Base-by-base conservation (phyloP, 495 filamentous ascomycete genomes). In the Chaetomium fimeti region DNA sequence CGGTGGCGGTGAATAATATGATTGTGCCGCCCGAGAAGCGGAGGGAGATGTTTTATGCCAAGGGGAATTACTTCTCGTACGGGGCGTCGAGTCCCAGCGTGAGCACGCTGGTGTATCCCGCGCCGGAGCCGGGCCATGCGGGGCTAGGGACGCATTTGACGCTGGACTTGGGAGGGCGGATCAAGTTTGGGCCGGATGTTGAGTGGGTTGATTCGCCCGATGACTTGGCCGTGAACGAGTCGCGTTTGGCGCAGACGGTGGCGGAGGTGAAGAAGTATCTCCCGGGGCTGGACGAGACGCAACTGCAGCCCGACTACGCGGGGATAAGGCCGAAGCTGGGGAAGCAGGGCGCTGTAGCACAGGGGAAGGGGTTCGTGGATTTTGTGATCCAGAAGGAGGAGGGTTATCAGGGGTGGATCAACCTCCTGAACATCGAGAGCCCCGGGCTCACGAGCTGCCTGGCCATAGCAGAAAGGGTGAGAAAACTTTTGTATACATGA, bases 41-140 rank as follows among this genome's bases (percentile, higher is more conserved):
- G 57, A 74, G 78, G 18, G 83, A 75, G 15, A 83, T 91, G 4
- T 89, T 84, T 75, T 98, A 89, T 77, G 94, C 93, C 29, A 98
- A 98, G 78, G 94, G 94, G 0, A 92, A 91, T 13, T 98, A 98
- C 78, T 97, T 93, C 78, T 91, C 90, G 38, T 97, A 97, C 77
- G 74, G 82, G 3, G 77, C 85, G 0, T 83, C 87, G 4, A 68
- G 66, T 0, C 93, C 91, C 6, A 80, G 78, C 16, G 88, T 95
- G 2, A 77, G 73, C 9, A 93, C 89, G 1, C 84, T 98, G 3
- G 77, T 98, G 24, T 98, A 98, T 71, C 94, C 94, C 2, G 91
- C 88, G 0, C 91, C 92, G 0, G 74, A 88, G 11, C 89, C 90
- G 0, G 92, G 93, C 15, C 83, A 87, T 45, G 93, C 84, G 51